phyloP scores from a whole-genome alignment of 441 rosid genomes.

The Populus hybrid region DNA sequence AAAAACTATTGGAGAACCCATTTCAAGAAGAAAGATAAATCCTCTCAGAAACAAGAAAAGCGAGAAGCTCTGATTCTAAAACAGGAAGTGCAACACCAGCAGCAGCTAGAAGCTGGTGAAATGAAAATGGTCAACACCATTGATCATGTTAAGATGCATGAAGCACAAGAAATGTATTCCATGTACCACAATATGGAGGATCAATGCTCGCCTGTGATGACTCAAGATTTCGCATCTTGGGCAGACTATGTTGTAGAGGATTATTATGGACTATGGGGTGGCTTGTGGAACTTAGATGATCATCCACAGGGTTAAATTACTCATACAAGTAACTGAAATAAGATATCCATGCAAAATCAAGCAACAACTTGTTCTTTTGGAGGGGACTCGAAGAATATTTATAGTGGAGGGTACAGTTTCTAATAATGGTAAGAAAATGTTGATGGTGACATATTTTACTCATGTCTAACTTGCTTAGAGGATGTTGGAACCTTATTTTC shows the following conservation, averaged over 20 bases:
- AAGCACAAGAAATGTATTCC: constrained; percentile 18
- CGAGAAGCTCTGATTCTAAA: constrained; percentile 27
- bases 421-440: constrained; percentile 7
- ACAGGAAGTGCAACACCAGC: constrained; percentile 24
- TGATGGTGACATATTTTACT: not conserved
- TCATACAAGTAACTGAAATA: constrained; percentile 25
- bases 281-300: constrained; percentile 53
- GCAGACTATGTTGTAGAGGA: constrained; percentile 27
- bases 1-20: constrained; percentile 72
- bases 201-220: constrained; percentile 28
- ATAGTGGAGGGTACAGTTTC: constrained; percentile 27
- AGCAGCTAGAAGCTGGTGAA: constrained; percentile 5
- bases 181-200: constrained; percentile 25
- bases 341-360: constrained; percentile 30
- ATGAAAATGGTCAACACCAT: constrained; percentile 8
- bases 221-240: constrained; percentile 24
- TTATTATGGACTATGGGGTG: constrained; percentile 45
- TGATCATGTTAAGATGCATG: not conserved
- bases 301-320: not conserved
- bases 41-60: constrained; percentile 36
- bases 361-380: constrained; percentile 14
- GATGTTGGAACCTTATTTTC: too few species aligned
- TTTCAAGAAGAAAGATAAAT: constrained; percentile 32
- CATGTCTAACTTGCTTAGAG: not conserved
- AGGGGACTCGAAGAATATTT: constrained; percentile 14